phyloP scores from a whole-genome alignment of 106 monocot species.

The Cymbidium sinense region DNA sequence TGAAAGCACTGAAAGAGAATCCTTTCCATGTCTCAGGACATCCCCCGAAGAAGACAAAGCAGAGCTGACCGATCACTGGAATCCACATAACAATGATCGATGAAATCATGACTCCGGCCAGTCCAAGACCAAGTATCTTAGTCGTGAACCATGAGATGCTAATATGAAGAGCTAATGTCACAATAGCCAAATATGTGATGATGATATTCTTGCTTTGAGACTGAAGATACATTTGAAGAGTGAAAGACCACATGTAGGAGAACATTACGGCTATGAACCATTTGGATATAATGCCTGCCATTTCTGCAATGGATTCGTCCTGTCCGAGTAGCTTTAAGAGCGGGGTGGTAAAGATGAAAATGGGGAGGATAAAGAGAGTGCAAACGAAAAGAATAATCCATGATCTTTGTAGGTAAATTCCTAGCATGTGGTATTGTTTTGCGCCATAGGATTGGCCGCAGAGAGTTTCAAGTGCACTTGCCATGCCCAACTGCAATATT shows the following conservation, averaged over 20 bases:
- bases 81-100: constrained; percentile 47
- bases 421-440: constrained; percentile 61
- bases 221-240: constrained; percentile 64
- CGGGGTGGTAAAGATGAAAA: constrained; percentile 54
- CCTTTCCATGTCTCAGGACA: constrained; percentile 56
- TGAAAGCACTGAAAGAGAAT: constrained; percentile 33
- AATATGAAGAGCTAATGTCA: constrained; percentile 27
- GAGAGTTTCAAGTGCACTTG: constrained; percentile 65
- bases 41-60: constrained; percentile 33
- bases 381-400: constrained; percentile 42
- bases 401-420: constrained; percentile 66
- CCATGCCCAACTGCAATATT: constrained; percentile 42
- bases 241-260: constrained; percentile 46
- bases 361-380: constrained; percentile 26
- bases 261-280: constrained; percentile 61
- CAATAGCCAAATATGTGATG: constrained; percentile 25
- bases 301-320: constrained; percentile 26
- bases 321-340: constrained; percentile 40
- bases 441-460: constrained; percentile 76
- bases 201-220: constrained; percentile 54
- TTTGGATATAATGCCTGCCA: constrained; percentile 34
- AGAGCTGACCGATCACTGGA: constrained; percentile 33
- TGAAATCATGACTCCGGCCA: constrained; percentile 36
- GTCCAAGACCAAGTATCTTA: constrained; percentile 20
- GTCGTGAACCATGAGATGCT: constrained; percentile 35